Evolutionary conservation across 305 asterid species (phyloP).

Genomic region (Fraxinus velutina): DNA sequence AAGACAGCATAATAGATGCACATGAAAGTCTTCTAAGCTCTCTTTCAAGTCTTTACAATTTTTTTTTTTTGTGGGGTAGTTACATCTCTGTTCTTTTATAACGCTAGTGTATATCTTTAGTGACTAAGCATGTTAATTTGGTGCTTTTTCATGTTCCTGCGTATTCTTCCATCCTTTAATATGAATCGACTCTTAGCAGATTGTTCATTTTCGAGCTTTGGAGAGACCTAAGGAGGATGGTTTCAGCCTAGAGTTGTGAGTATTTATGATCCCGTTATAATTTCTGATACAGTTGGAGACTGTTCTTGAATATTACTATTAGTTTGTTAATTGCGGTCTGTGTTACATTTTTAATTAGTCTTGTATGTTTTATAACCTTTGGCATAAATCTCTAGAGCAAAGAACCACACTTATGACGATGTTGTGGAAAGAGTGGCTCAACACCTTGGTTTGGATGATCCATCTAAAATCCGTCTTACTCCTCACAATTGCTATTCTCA

Average conservation of each 20-base stretch:
- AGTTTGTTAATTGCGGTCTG: slow-evolving; percentile 3
- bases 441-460: slow-evolving; percentile 39
- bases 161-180: background rate
- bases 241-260: slow-evolving; percentile 44
- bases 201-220: slow-evolving; percentile 43
- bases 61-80: background rate
- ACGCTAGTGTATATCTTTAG: background rate
- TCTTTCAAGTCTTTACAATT: background rate
- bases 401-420: slow-evolving; percentile 40
- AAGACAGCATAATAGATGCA: background rate
- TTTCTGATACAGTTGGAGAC: background rate
- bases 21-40: slow-evolving; percentile 8
- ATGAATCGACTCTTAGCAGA: slow-evolving; percentile 26
- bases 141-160: background rate
- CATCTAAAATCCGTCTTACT: slow-evolving; percentile 44
- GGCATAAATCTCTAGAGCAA: slow-evolving; percentile 31
- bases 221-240: slow-evolving; percentile 48
- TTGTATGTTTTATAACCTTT: background rate
- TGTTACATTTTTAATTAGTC: background rate
- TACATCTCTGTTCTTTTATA: background rate
- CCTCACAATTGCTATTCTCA: slow-evolving; percentile 64
- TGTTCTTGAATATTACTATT: background rate
- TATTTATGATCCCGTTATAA: background rate
- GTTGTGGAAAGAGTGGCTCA: slow-evolving; percentile 41
- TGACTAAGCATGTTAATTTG: background rate